Percentiles rank a stretch among this genome's conserved stretches.
These are phyloP conservation scores for Cryptococcus wingfieldii DNA, from an alignment of 1,284 basidiomycete species.

Conservation along the genomic window DNA sequence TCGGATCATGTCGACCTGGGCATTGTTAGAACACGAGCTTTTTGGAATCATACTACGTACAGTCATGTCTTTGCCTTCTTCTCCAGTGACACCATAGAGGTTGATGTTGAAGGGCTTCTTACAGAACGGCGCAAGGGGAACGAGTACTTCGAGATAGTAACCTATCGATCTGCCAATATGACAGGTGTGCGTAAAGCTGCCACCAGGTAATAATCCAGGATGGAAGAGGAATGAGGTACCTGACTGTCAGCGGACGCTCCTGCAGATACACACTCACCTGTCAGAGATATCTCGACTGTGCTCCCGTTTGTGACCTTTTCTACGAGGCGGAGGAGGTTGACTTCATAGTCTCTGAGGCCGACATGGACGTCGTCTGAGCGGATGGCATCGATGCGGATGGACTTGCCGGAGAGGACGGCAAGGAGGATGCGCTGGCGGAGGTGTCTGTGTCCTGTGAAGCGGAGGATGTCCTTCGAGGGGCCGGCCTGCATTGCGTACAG, in stretches of 20 bases:
- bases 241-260: conserved; percentile 36
- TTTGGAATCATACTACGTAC: conserved; percentile 52
- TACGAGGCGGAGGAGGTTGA: conserved; percentile 79
- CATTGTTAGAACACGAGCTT: conserved; percentile 4
- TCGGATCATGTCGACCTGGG: conserved; percentile 77
- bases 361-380: conserved; percentile 89
- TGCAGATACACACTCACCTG: conserved; percentile 56
- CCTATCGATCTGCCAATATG: conserved; percentile 81
- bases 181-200: conserved; percentile 77
- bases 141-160: conserved; percentile 81
- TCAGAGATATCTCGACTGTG: conserved; percentile 92
- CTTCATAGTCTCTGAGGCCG: conserved; percentile 91
- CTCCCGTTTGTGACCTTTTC: conserved; percentile 95
- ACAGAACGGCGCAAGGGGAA: conserved; percentile 88
- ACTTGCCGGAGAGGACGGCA: conserved; percentile 79
- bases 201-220: conserved; percentile 87
- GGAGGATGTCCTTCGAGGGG: conserved; percentile 41
- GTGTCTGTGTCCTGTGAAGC: conserved; percentile 72
- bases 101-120: conserved; percentile 82
- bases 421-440: conserved; percentile 82
- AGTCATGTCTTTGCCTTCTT: conserved; percentile 73
- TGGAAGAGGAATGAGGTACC: conserved; percentile 86
- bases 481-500: conserved; percentile 7
- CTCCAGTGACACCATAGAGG: conserved; percentile 84
- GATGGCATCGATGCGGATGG: conserved; percentile 83